These are phyloP conservation scores for Eucalyptus grandis DNA, from an alignment of 345 rosid genomes.

Conservation along the genomic window DNA sequence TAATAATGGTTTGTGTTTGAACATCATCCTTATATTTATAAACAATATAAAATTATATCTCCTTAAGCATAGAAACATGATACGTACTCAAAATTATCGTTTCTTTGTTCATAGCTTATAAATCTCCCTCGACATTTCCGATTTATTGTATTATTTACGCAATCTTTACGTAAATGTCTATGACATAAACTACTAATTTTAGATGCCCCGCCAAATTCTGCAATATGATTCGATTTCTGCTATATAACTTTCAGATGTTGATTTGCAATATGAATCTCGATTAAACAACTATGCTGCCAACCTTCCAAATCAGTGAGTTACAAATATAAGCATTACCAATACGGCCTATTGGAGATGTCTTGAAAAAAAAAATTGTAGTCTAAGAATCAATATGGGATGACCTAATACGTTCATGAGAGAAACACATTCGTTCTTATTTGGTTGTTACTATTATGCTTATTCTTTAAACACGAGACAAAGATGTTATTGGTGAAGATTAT, in stretches of 20 bases:
- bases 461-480: not conserved
- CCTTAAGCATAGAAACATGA: not conserved
- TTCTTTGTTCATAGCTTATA: not conserved
- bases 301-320: not conserved
- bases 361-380: not conserved
- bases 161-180: not conserved
- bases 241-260: not conserved
- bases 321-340: not conserved
- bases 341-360: not conserved
- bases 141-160: not conserved
- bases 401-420: not conserved
- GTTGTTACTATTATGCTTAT: not conserved
- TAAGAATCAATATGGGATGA: not conserved
- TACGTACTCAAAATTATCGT: not conserved
- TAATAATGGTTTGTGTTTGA: not conserved
- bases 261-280: not conserved
- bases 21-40: not conserved
- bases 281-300: not conserved
- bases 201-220: not conserved
- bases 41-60: not conserved
- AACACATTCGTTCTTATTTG: not conserved
- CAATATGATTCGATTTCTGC: not conserved
- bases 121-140: not conserved
- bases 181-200: not conserved
- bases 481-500: not conserved